Evolutionary conservation across 2,329 filamentous ascomycete species (phyloP).

Genomic region (Epichloe sp.): DNA sequence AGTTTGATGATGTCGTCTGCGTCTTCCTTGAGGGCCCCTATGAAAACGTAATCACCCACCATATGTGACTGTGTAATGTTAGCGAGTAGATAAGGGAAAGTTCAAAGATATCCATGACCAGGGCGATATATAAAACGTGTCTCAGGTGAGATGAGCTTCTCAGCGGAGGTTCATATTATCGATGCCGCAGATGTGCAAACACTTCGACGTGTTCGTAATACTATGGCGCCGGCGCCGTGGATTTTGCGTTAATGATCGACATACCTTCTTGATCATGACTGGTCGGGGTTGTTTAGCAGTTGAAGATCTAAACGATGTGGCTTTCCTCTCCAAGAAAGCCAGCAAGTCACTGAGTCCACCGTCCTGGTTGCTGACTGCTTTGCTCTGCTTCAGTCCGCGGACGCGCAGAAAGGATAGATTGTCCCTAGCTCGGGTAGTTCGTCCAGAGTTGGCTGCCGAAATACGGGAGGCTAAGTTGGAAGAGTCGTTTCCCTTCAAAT

Average conservation of each 20-base stretch:
- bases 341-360: constrained; percentile 53
- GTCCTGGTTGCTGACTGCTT: constrained; percentile 51
- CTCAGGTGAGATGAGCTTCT: not conserved
- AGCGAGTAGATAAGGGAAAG: constrained; percentile 28
- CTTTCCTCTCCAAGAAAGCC: constrained; percentile 59
- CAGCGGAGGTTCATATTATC: not conserved
- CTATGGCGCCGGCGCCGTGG: constrained; percentile 3
- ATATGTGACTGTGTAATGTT: constrained; percentile 57
- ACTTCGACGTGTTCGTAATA: constrained; percentile 3
- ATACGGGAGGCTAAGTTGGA: constrained; percentile 21
- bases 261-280: constrained; percentile 66
- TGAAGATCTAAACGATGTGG: constrained; percentile 39
- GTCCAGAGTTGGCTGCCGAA: constrained; percentile 17
- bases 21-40: constrained; percentile 53
- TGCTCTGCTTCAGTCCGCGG: constrained; percentile 54
- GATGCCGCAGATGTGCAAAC: constrained; percentile 1
- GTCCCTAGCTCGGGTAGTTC: constrained; percentile 12
- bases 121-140: not conserved
- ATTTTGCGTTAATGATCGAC: constrained; percentile 28
- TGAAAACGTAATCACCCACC: constrained; percentile 55
- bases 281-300: constrained; percentile 30
- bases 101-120: not conserved
- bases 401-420: constrained; percentile 32
- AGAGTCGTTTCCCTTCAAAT: constrained; percentile 23
- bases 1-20: constrained; percentile 52